phyloP scores from a whole-genome alignment of 2,329 filamentous ascomycete genomes.

The Fusarium euwallaceae region DNA sequence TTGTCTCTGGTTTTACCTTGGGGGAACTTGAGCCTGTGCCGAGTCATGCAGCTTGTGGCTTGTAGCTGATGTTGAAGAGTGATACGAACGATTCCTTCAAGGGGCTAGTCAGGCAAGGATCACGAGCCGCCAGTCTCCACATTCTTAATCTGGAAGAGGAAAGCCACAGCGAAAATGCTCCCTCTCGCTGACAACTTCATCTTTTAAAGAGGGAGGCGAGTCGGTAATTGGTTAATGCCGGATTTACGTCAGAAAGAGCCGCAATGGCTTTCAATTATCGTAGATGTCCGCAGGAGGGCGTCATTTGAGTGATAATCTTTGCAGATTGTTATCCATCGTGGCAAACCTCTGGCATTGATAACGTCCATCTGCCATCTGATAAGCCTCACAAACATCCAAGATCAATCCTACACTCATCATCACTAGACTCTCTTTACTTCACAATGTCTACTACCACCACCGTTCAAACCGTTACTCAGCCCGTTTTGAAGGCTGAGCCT shows the following conservation, averaged over 20 bases:
- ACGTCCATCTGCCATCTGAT: not conserved
- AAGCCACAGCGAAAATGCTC: not conserved
- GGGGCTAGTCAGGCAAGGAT: not conserved
- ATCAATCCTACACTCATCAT: not conserved
- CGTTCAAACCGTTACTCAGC: not conserved
- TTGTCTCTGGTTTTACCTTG: not conserved
- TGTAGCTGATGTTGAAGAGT: not conserved
- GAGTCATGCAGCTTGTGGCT: not conserved
- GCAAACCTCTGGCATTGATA: not conserved
- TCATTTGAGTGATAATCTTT: not conserved
- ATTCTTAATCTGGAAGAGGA: not conserved
- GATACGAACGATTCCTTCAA: not conserved
- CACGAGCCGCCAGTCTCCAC: not conserved
- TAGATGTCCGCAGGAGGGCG: not conserved
- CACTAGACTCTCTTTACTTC: not conserved
- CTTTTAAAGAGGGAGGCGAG: not conserved
- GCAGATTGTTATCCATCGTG: not conserved
- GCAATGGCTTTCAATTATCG: not conserved
- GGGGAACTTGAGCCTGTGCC: not conserved
- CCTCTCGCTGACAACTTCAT: not conserved
- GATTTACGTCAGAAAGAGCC: not conserved
- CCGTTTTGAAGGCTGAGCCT: not conserved
- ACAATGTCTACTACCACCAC: conserved; percentile 14
- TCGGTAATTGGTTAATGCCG: not conserved
- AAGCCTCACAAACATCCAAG: not conserved